Percentiles rank a stretch among this genome's conserved stretches.
These are phyloP conservation scores for Hylodesmum podocarpum DNA, from an alignment of 306 rosid species.

Conservation along the genomic window DNA sequence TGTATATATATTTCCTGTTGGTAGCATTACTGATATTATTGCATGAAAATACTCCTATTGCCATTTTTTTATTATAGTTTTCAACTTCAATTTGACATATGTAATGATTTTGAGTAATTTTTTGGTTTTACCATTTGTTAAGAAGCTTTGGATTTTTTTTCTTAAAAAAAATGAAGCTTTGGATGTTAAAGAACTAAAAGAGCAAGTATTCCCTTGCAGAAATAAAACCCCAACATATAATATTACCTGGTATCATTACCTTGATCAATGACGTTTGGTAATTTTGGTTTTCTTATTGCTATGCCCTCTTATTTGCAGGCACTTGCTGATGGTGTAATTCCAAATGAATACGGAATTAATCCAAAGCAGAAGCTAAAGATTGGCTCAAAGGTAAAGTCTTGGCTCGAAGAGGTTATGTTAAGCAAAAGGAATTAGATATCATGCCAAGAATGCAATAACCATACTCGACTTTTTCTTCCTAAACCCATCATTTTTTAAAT, in stretches of 20 bases:
- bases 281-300: slow-evolving; percentile 17
- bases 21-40: not conserved
- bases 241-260: slow-evolving; percentile 37
- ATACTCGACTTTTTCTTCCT: too few species aligned
- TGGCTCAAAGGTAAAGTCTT: slow-evolving; percentile 77
- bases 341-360: slow-evolving; percentile 95
- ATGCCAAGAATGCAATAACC: not conserved
- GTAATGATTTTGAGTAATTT: slow-evolving; percentile 3
- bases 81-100: not conserved
- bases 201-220: not conserved
- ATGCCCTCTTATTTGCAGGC: slow-evolving; percentile 48
- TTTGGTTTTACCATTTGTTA: not conserved
- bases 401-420: not conserved
- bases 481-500: too few species aligned
- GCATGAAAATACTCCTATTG: not conserved
- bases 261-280: not conserved
- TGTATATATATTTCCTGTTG: not conserved
- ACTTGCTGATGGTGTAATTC: slow-evolving; percentile 98
- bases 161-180: too few species aligned
- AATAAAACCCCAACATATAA: not conserved
- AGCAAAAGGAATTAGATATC: not conserved
- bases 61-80: not conserved
- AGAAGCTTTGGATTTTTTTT: not conserved
- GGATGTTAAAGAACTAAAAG: not conserved
- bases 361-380: slow-evolving; percentile 90